Evolutionary conservation across 2,329 filamentous ascomycete genomes (phyloP).

Genomic region (Chrysoporthe cubensis): DNA sequence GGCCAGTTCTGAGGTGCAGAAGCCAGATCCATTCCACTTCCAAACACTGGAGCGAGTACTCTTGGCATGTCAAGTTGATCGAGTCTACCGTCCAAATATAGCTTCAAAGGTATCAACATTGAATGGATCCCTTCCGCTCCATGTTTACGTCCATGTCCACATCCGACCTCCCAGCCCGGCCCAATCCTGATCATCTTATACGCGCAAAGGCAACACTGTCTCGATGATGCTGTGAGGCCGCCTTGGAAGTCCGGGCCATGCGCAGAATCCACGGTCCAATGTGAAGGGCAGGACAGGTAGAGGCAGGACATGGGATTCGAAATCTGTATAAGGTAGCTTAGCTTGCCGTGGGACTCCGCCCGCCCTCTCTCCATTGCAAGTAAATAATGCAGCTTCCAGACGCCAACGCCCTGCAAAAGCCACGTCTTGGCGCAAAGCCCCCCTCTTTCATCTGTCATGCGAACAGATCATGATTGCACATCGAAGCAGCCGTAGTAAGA

Average conservation of each 20-base stretch:
- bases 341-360: conserved; percentile 9
- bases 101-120: neutral
- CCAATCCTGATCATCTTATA: neutral
- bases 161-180: neutral
- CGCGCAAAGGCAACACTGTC: neutral
- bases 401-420: conserved; percentile 23
- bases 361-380: conserved; percentile 11
- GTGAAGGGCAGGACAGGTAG: neutral
- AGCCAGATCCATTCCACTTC: too few relatives aligned
- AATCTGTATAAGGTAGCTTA: conserved; percentile 20
- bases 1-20: neutral
- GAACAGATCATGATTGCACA: conserved; percentile 1
- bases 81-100: neutral
- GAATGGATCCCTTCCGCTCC: neutral
- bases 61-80: neutral
- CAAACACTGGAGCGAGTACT: neutral
- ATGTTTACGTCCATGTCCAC: neutral
- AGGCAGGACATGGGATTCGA: conserved; percentile 13
- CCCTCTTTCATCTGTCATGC: neutral
- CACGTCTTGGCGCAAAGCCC: conserved; percentile 1
- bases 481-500: neutral
- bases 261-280: neutral
- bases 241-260: neutral
- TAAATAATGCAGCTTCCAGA: conserved; percentile 25
- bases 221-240: neutral